Percentiles rank a stretch among this genome's conserved stretches.
Evolutionary conservation across 202 grass and related monocot genomes (phyloP).

Genomic region (Brachypodium distachyon): DNA sequence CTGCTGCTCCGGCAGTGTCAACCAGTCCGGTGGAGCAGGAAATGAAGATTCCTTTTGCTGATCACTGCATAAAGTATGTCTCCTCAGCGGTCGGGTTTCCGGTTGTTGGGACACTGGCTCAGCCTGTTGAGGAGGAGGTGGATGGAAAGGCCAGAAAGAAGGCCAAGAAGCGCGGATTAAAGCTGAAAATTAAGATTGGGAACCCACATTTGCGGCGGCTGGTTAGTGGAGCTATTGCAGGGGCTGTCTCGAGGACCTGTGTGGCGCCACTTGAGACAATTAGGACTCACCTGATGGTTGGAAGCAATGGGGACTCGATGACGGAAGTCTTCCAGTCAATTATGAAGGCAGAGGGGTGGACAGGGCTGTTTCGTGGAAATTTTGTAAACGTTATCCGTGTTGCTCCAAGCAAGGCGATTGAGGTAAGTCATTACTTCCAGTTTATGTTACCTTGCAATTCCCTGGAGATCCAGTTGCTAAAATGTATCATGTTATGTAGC

Average conservation of each 20-base stretch:
- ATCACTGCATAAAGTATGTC: constrained; percentile 41
- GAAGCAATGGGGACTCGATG: constrained; percentile 71
- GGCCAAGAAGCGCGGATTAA: constrained; percentile 19
- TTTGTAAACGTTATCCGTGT: constrained; percentile 87
- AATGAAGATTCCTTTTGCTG: constrained; percentile 36
- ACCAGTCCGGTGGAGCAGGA: constrained; percentile 22
- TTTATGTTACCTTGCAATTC: neutral
- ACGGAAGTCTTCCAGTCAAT: constrained; percentile 66
- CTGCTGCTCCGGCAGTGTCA: neutral
- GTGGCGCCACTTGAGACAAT: constrained; percentile 86
- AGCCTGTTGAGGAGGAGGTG: constrained; percentile 6
- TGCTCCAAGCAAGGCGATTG: constrained; percentile 88
- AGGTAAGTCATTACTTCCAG: constrained; percentile 37
- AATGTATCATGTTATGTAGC: neutral
- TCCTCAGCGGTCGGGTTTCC: constrained; percentile 22
- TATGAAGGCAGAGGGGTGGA: constrained; percentile 70
- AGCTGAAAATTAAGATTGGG: constrained; percentile 64
- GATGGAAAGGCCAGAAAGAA: constrained; percentile 31
- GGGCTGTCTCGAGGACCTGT: constrained; percentile 64
- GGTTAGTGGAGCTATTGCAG: constrained; percentile 75
- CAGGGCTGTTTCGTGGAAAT: constrained; percentile 82
- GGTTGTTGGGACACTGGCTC: neutral
- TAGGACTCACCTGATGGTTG: constrained; percentile 87
- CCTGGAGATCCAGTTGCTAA: neutral
- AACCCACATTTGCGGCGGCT: constrained; percentile 73